phyloP scores from a whole-genome alignment of 768 basidiomycete genomes.

The Suillus decipiens region DNA sequence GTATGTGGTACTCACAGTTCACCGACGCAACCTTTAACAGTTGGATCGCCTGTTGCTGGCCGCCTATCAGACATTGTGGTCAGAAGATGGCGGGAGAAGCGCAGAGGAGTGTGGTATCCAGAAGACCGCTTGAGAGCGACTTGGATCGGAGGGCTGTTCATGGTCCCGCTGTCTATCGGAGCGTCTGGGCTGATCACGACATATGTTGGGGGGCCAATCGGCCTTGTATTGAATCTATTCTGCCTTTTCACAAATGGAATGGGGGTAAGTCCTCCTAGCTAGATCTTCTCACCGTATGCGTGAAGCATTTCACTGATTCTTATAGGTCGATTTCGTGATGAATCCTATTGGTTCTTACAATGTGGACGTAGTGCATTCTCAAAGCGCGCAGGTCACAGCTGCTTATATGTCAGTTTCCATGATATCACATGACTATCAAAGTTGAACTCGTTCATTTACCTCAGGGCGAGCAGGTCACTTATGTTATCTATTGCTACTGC shows the following conservation, averaged over 20 bases:
- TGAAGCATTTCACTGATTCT: background rate
- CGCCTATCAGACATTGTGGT: constrained; percentile 58
- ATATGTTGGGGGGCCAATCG: constrained; percentile 50
- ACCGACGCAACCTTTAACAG: constrained; percentile 30
- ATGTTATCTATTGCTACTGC: constrained; percentile 38
- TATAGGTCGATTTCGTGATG: constrained; percentile 57
- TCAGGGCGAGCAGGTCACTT: background rate
- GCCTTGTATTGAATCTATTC: constrained; percentile 51
- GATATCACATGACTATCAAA: background rate
- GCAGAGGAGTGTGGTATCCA: constrained; percentile 62
- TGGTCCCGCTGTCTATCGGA: constrained; percentile 56
- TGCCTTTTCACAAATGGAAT: constrained; percentile 66
- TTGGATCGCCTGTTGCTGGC: constrained; percentile 62
- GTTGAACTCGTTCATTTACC: background rate
- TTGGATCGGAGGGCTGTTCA: constrained; percentile 44
- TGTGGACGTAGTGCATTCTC: background rate
- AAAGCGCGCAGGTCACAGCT: background rate
- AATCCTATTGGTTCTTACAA: constrained; percentile 55
- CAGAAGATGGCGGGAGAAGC: constrained; percentile 45
- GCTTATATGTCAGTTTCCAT: background rate
- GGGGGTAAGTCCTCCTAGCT: constrained; percentile 45
- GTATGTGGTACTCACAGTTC: background rate
- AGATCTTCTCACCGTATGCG: background rate
- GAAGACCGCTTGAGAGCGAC: constrained; percentile 67
- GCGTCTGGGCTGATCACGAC: constrained; percentile 50